A percentile compares a stretch with the other conserved stretches of the same genome.
phyloP scores from a whole-genome alignment of 257 asterid genomes.

The Salvia splendens region DNA sequence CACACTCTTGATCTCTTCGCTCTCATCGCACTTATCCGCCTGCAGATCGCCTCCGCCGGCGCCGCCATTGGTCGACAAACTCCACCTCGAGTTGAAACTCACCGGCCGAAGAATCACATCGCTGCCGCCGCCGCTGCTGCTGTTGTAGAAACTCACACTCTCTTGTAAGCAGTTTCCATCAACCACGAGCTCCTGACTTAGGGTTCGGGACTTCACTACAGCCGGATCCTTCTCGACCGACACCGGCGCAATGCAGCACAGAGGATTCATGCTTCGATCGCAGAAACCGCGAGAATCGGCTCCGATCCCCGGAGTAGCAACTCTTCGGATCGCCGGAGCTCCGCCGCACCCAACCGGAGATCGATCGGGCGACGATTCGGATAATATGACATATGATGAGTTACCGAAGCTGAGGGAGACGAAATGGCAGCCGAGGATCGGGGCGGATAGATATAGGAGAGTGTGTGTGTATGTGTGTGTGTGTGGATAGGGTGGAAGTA shows the following conservation, averaged over 20 bases:
- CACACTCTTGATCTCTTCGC: conserved; percentile 56
- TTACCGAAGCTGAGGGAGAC: conserved; percentile 19
- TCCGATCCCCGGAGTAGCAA: conserved; percentile 41
- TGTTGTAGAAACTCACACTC: conserved; percentile 21
- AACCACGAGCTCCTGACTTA: conserved; percentile 50
- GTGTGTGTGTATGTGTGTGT: conserved; percentile 26
- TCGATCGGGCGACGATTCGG: conserved; percentile 56
- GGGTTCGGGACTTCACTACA: conserved; percentile 67
- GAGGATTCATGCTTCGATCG: conserved; percentile 70
- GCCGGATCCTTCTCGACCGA: conserved; percentile 82
- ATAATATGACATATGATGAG: conserved; percentile 53
- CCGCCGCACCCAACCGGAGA: conserved; percentile 61
- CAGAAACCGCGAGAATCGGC: conserved; percentile 21
- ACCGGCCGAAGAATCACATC: conserved; percentile 41
- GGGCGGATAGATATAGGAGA: conserved; percentile 36
- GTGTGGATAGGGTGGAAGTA: conserved; percentile 27
- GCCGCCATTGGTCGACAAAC: conserved; percentile 49
- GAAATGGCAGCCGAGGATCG: conserved; percentile 31
- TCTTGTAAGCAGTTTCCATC: conserved; percentile 36
- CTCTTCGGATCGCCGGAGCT: conserved; percentile 33
- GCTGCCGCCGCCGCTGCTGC: conserved; percentile 5
- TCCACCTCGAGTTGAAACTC: conserved; percentile 62
- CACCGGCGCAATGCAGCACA: conserved; percentile 99
- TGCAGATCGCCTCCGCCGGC: conserved; percentile 39
- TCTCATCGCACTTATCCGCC: conserved; percentile 43